Evolutionary conservation across 768 basidiomycete species (phyloP).

Genomic region (Pleurotus giganteus): DNA sequence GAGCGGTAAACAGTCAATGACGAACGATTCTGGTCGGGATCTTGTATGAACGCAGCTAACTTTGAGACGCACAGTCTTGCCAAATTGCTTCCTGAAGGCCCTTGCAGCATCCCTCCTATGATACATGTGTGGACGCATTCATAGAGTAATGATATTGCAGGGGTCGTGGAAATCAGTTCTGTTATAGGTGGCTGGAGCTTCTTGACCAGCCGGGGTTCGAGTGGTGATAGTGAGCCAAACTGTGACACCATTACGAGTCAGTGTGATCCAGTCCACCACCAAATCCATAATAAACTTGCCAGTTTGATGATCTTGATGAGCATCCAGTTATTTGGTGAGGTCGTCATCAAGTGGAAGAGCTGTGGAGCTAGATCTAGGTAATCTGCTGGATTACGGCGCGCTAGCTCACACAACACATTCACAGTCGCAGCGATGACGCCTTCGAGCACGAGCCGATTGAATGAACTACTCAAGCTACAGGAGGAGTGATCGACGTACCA

Average conservation of each 20-base stretch:
- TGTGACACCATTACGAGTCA: conserved; percentile 28
- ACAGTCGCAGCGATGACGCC: conserved; percentile 94
- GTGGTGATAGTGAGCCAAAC: conserved; percentile 92
- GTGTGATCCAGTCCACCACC: not conserved
- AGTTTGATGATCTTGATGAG: conserved; percentile 98
- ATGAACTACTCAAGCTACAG: not conserved
- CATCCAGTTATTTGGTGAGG: conserved; percentile 99
- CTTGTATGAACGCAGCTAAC: conserved; percentile 86
- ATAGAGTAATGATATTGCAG: conserved; percentile 93
- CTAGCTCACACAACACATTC: conserved; percentile 92
- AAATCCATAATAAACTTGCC: conserved; percentile 37
- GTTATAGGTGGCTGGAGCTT: conserved; percentile 95
- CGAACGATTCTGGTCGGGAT: conserved; percentile 94
- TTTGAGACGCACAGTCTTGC: conserved; percentile 92
- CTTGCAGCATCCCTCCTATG: conserved; percentile 92
- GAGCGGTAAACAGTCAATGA: conserved; percentile 14
- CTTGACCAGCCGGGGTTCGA: conserved; percentile 90
- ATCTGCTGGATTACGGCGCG: conserved; percentile 72
- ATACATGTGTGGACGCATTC: conserved; percentile 99
- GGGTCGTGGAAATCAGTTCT: conserved; percentile 91
- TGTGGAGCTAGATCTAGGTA: conserved; percentile 89
- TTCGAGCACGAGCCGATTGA: conserved; percentile 23
- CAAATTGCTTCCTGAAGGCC: conserved; percentile 69
- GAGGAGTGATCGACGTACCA: conserved; percentile 35
- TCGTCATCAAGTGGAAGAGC: conserved; percentile 89